Base-by-base conservation (phyloP, 768 basidiomycete species). In the Gyrodon lividus region DNA sequence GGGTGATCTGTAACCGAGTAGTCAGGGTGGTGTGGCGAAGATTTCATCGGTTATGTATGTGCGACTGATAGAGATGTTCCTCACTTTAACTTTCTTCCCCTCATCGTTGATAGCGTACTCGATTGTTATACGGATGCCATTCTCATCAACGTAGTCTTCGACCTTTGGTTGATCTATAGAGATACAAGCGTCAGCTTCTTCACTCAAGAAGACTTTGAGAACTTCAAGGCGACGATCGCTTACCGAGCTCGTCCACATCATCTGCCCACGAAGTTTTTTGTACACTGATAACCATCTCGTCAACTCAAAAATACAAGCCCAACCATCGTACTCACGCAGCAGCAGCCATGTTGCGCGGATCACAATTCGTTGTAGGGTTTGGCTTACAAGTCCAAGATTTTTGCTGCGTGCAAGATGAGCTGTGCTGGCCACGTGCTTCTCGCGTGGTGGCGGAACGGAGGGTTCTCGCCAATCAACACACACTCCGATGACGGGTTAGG, bases 41-140 rank as follows among this genome's bases (percentile, higher is more conserved):
- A 5, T 38, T 37, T 28, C 22, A 10, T 22, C 14, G 14, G 9
- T 5, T 12, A 19, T 33, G 31, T 28, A 1, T 26, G 1, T 4
- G 24, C 41, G 30, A 38, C 5, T 6, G 14, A 33, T 33, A 33
- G 23, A 22, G 39, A 51, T 14, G 33, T 56, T 43, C 22, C 53
- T 52, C 57, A 90, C 94, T 77, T 98, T 99, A 67, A 98, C 83
- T 67, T 89, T 93, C 73, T 94, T 92, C 6, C 93, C 96, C 24
- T 95, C 87, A 30, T 98, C 96, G 60, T 98, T 94, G 46, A 89
- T 69, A 23, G 77, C 76, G 69, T 88, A 93, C 64, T 92, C 92
- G 41, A 90, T 76, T 0, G 83, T 87, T n/a, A 87, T 87, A 17
- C 89, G 80, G 59, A 98, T 78, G 1, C 96, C 96, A 59, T 94